Evolutionary conservation across 306 rosid genomes (phyloP), one percentile per base, ranked within the genome.

Genomic region (Rubus parviflorus): DNA sequence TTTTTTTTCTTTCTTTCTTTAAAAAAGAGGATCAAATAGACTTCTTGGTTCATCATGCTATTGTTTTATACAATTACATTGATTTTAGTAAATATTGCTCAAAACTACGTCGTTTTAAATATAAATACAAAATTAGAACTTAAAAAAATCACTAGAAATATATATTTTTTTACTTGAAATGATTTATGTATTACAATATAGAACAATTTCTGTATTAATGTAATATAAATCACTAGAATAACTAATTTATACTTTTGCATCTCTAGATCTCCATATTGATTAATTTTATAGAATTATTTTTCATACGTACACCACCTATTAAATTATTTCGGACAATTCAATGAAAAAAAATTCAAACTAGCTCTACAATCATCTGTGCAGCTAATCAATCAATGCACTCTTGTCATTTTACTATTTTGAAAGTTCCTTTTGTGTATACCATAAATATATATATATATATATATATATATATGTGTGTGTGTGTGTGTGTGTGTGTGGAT

Each of bases 401-500:
- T 75, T 75, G 82, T 70, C 57, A n/a, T 71, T 40, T 46, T 60
- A 76, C 75, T 14, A 76, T 48, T 17, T 46, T 66, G 60, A 75
- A 73, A 68, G 75, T 73, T 76, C 72, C 9, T 22, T 69, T 75
- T 62, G 23, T 7, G 46, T 23, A 3, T 6, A 69, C 61, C 42
- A 73, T 68, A 88, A 56, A 78, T 78, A 14, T n/a, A 74, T 63
- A 25, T 46, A 38, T 68, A 30, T 77, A 25, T 54, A 46, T n/a
- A n/a, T n/a, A n/a, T n/a, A n/a, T n/a, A n/a, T n/a, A n/a, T n/a
- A n/a, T n/a, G n/a, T n/a, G n/a, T n/a, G n/a, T n/a, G n/a, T n/a
- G n/a, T n/a, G n/a, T n/a, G n/a, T n/a, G n/a, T n/a, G n/a, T n/a
- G n/a, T n/a, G n/a, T 64, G 40, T 60, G 75, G 75, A 61, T 60